Evolutionary conservation across 192 early-diverging fungal genomes (phyloP), one percentile per base, ranked within the genome.

Genomic region (Entomortierella parvispora): DNA sequence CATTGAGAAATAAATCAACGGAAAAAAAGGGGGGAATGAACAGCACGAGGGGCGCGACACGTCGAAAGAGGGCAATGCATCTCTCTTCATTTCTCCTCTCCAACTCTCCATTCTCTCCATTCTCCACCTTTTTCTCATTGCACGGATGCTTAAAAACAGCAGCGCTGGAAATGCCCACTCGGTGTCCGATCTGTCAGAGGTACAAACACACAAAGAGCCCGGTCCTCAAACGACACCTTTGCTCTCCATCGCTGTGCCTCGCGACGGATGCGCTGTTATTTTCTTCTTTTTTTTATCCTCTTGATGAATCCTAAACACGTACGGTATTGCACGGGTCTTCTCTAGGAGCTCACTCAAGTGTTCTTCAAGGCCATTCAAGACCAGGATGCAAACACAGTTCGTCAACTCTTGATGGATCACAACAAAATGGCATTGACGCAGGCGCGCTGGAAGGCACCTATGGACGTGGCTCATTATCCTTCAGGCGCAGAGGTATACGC

Each of bases 401-500:
- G 82, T 4, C 60, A 15, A 12, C 68, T 83, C 25, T 34, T 83
- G 47, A 50, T 60, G 1, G 69, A 74, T 45, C 61, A 83, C 56
- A 12, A 40, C 37, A 67, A 76, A 28, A 54, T 68, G 18, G 54
- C 48, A 18, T 33, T 83, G 53, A 81, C 82, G 12, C 43, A 56
- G 23, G 71, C 63, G 12, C 51, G 71, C 20, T 59, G 56, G 42
- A 77, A 77, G 34, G 65, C 72, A 3, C 64, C 64, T 1, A 59
- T 55, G 0, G 55, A 46, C 20, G 52, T 28, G 17, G 70, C 54
- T 31, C 40, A 78, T 65, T 74, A 53, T 68, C 61, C 82, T 58
- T 25, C 60, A 66, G 57, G 65, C 26, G 44, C 83, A 34, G 90
- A 91, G 74, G 69, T 89, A 10, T 89, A 92, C 58, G 86, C 90